Evolutionary conservation across 768 basidiomycete species (phyloP), one percentile per base, ranked within the genome.

Genomic region (Boletus bicolor): DNA sequence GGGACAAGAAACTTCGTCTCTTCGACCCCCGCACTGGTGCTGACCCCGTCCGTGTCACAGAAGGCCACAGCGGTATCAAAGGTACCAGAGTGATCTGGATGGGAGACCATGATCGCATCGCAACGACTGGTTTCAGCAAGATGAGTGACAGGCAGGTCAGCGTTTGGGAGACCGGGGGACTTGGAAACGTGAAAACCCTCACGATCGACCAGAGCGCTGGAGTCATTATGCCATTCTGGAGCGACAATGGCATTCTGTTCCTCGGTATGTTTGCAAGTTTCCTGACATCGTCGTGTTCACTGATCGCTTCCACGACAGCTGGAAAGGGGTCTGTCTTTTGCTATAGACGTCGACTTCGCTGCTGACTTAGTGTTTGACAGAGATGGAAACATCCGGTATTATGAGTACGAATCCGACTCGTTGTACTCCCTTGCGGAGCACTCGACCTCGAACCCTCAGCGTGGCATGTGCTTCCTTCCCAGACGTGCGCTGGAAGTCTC

Each of bases 361-460:
- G 21, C 49, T 61, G 41, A 67, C 55, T n/a, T 24, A 15, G 11
- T 38, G 15, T 55, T 34, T 21, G 47, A 52, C 67, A 91, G 93
- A 39, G 96, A 99, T 66, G 96, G 96, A 30, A 99, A 99, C 70
- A 87, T 98, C 59, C 87, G 96, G n/a, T 96, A 92, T 80, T 98
- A 87, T 72, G 97, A 99, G 70, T 94, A 88, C 72, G 95, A 97
- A 64, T 82, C 81, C 34, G 95, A 98, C 73, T 78, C 84, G 45
- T 78, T 98, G 19, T 79, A 84, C 74, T 71, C 82, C 17, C 79
- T 93, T 5, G 77, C 85, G 19, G 97, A 98, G 69, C 83, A 95
- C 79, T 90, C 94, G 71, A 90, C 88, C 5, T 78, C 85, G 19
- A 91, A 95, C 49, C 95, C 96, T 30, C 96, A 98, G 72, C 91